Base-by-base conservation (phyloP, 2,329 filamentous ascomycete species). In the Geosmithia putterillii region DNA sequence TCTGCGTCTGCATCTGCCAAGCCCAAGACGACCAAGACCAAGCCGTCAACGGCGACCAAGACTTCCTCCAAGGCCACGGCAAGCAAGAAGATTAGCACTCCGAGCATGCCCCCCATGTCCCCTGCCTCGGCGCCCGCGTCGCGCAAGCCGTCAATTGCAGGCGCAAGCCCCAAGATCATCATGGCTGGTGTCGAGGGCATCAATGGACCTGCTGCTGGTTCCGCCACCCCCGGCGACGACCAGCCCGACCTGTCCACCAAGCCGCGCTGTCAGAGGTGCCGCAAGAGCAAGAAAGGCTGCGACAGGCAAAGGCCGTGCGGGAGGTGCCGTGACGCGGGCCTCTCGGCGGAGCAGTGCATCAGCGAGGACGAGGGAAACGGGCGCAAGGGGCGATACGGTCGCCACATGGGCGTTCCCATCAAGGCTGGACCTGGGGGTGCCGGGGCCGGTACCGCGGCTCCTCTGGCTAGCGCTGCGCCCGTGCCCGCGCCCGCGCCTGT, bases 231-330 rank as follows among this genome's bases (percentile, higher is more conserved):
- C 25, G 86, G 88, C 51, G 89, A 95, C 51, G 89, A 95, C 45
- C 71, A 95, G 41, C 92, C 89, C 3, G 90, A 98, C 54, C 69
- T 96, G 18, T 95, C 90, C 1, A 89, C 84, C 51, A 95, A 96
- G 66, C 92, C 92, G 45, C 88, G 92, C 49, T 98, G 92, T 70
- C 92, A 98, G 62, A 84, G 92, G 46, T 98, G 92, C 72, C 84
- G 92, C 56, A 98, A 98, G 77, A 96, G 90, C 68, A 98, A 98
- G 74, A 98, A 98, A 67, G 92, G 92, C 12, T 98, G 92, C 59
- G 92, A 98, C 67, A 83, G 92, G 46, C 92, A 96, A 65, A 82
- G 92, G 35, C 92, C 92, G 22, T 98, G 92, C 57, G 86, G 88
- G 44, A 80, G 92, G 49, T 98, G 92, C 77, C 87, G 88, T 61